Conservation (phyloP, 225 moss, liverwort and hornwort genomes). For the Marchantia polymorpha region DNA sequence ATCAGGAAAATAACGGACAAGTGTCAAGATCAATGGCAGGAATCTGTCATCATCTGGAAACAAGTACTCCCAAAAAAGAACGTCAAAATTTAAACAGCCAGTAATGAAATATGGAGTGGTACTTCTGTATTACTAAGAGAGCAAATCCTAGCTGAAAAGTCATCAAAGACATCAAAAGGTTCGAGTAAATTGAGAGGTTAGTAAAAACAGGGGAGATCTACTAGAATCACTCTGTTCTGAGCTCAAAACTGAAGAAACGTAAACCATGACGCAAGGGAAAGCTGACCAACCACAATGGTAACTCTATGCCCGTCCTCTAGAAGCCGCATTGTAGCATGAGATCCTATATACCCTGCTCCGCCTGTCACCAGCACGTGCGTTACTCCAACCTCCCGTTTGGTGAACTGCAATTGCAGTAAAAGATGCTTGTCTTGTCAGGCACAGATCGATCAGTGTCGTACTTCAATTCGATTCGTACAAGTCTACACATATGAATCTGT, state of each 20-base stretch:
- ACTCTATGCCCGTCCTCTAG: slow-evolving; percentile 63
- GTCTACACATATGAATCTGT: slow-evolving; percentile 8
- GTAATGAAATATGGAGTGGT: no score
- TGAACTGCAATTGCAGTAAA: slow-evolving; percentile 38
- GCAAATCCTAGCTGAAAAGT: background rate
- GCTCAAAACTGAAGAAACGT: background rate
- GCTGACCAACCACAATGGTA: slow-evolving; percentile 53
- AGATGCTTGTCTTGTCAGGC: background rate
- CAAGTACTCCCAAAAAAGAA: no score
- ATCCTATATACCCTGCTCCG: slow-evolving; percentile 77
- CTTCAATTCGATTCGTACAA: slow-evolving; percentile 32
- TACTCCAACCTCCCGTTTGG: slow-evolving; percentile 49
- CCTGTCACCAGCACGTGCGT: slow-evolving; percentile 74
- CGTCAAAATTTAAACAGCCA: no score
- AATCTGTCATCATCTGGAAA: no score
- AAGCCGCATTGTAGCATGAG: slow-evolving; percentile 64
- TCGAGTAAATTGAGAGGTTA: background rate
- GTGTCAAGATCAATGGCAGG: no score
- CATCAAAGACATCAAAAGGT: background rate
- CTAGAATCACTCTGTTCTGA: background rate
- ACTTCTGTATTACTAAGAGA: background rate
- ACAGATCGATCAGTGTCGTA: background rate
- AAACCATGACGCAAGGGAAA: background rate
- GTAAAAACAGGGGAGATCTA: background rate
- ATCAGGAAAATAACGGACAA: no score